Evolutionary conservation across 768 basidiomycete genomes (phyloP), one percentile per base, ranked within the genome.

Genomic region (Calocybe cyanea): DNA sequence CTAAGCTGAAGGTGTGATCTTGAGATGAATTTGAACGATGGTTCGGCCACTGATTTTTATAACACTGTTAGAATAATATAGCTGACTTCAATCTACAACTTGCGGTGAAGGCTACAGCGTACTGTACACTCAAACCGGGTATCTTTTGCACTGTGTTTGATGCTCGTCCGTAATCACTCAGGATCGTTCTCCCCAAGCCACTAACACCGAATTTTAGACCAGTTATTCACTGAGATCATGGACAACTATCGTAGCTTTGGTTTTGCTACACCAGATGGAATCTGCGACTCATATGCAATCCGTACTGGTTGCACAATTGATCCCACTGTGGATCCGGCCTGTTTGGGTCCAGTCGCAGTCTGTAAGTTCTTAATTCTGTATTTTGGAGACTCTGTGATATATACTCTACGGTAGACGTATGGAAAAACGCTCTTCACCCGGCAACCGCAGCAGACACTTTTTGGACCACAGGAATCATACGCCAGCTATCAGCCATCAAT

Each of bases 371-470:
- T 7, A n/a, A 7, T 6, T 7, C 11, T 13, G 33, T 2, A 19
- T 15, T 25, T 4, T 7, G 13, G 7, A 10, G 18, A 3, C 10
- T 13, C 7, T 15, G 3, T 21, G 2, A 21, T 17, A 20, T 18
- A n/a, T 34, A 18, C 15, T 19, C 30, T 41, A n/a, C 15, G 7
- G 8, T 17, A 59, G 58, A 59, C 43, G 49, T 59, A 13, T 59
- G 58, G 58, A 55, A 55, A 41, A 51, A 59, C 30, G 39, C 33
- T 2, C 48, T 59, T 14, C 58, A 59, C 33, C 58, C 58, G 3
- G 49, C 55, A 2, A 53, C 45, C 37, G 53, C 48, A 14, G 45
- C 53, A 17, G 58, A 59, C 45, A 45, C 37, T 2, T 42, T 57
- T 17, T 59, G 58, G 58, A 55, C 58, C 15, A 40, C 43, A 11